These are phyloP conservation scores for Stromatinia cepivora DNA, from an alignment of 2,329 filamentous ascomycete genomes.

Conservation along the genomic window DNA sequence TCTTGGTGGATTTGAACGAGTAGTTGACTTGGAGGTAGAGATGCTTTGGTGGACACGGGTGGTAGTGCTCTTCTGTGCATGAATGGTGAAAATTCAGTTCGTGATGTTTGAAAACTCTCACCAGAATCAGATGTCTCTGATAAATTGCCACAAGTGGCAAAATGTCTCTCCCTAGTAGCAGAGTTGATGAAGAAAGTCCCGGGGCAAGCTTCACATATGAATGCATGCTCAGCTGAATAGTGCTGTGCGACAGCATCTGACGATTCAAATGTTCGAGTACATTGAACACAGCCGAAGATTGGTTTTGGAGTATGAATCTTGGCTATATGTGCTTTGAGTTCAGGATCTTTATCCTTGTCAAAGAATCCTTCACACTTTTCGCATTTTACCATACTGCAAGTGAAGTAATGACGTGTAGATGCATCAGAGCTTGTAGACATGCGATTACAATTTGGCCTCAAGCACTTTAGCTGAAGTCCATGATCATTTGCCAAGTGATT, in stretches of 20 bases:
- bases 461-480: not conserved
- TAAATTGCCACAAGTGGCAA: not conserved
- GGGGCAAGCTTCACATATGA: conserved; percentile 7
- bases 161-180: not conserved
- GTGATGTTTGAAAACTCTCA: not conserved
- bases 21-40: not conserved
- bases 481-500: not conserved
- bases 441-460: not conserved
- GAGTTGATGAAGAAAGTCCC: not conserved
- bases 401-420: not conserved
- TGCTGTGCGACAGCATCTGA: not conserved
- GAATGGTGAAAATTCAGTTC: not conserved
- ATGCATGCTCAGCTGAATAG: not conserved
- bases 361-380: not conserved
- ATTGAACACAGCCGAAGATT: not conserved
- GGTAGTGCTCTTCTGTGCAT: not conserved
- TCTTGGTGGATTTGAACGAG: not conserved
- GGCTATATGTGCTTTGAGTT: not conserved
- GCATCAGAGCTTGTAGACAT: not conserved
- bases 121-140: not conserved
- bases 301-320: not conserved
- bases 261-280: not conserved
- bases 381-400: not conserved
- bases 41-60: not conserved
- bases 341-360: not conserved